Evolutionary conservation across 805 yeast genomes (phyloP).

Genomic region (Cyberlindnera euphorbiiphila): DNA sequence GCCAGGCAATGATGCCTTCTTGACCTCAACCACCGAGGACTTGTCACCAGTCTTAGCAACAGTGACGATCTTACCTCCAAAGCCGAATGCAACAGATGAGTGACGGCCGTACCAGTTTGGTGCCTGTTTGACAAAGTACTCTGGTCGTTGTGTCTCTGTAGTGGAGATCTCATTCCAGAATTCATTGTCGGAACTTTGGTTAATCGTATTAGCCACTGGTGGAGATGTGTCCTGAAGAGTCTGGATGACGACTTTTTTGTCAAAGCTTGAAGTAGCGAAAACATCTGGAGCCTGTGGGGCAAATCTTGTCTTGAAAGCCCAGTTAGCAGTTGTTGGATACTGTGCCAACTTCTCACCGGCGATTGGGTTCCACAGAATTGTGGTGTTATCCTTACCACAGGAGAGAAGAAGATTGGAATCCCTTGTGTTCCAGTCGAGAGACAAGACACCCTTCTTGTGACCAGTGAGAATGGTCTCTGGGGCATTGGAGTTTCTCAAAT

Average conservation of each 20-base stretch:
- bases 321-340: slow-evolving; percentile 87
- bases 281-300: slow-evolving; percentile 87
- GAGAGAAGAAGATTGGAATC: slow-evolving; percentile 79
- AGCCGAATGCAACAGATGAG: slow-evolving; percentile 77
- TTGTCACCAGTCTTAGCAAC: slow-evolving; percentile 40
- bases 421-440: slow-evolving; percentile 88
- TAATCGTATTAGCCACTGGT: slow-evolving; percentile 42
- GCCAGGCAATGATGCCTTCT: slow-evolving; percentile 35
- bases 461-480: slow-evolving; percentile 77
- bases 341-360: slow-evolving; percentile 71
- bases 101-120: slow-evolving; percentile 86
- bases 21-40: slow-evolving; percentile 40
- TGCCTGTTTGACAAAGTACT: slow-evolving; percentile 69
- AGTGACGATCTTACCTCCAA: slow-evolving; percentile 83
- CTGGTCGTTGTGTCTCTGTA: slow-evolving; percentile 69
- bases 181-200: slow-evolving; percentile 57
- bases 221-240: slow-evolving; percentile 83
- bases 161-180: slow-evolving; percentile 81
- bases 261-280: slow-evolving; percentile 85
- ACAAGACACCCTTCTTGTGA: slow-evolving; percentile 82
- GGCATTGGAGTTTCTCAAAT: slow-evolving; percentile 86
- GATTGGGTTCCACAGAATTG: slow-evolving; percentile 86
- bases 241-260: slow-evolving; percentile 76
- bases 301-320: slow-evolving; percentile 88
- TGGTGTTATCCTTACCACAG: slow-evolving; percentile 89